Evolutionary conservation across 805 yeast genomes (phyloP), one percentile per base, ranked within the genome.

Genomic region (Groenewaldozyma tartarivorans): DNA sequence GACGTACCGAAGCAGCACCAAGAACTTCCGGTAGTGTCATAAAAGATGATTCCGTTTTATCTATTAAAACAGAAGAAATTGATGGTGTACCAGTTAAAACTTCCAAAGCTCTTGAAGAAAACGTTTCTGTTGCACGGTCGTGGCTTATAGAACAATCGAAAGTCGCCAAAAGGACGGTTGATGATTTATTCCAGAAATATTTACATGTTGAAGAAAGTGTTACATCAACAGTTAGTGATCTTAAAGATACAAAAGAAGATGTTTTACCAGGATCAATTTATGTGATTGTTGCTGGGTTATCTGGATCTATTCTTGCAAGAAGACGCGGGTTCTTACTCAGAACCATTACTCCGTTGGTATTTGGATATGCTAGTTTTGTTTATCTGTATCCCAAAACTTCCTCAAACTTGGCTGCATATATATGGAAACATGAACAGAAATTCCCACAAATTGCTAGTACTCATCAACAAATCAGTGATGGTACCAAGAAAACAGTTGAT

Each of bases 251-350:
- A 50, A 61, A 68, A 33, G 95, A 86, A 62, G 82, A 76, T 37
- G 60, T 84, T 38, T 67, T 81, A 38, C 92, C 95, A 11, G 81
- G 80, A 47, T 61, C 77, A 3, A 60, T 83, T 22, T 86, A 83
- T 56, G 68, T 86, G 31, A 55, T 76, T 6, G 72, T 84, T 21
- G 87, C 85, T 11, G 70, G 76, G 2, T 66, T 86, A 41, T 63
- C 85, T 5, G 95, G 95, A 30, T 72, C 81, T 35, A 78, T 85
- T 39, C 51, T 78, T 38, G 75, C 92, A 1, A 81, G 94, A 53
- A 75, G 79, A 51, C 69, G 81, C 43, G 75, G 75, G 42, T 48
- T 78, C 18, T 39, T 78, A 2, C 54, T 81, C 9, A 75, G 78
- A 52, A 65, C 69, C 2, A 46, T 71, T 1, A 62, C 72, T 13